phyloP scores from a whole-genome alignment of 352 stramenopile genomes.

The Pythium biforme region DNA sequence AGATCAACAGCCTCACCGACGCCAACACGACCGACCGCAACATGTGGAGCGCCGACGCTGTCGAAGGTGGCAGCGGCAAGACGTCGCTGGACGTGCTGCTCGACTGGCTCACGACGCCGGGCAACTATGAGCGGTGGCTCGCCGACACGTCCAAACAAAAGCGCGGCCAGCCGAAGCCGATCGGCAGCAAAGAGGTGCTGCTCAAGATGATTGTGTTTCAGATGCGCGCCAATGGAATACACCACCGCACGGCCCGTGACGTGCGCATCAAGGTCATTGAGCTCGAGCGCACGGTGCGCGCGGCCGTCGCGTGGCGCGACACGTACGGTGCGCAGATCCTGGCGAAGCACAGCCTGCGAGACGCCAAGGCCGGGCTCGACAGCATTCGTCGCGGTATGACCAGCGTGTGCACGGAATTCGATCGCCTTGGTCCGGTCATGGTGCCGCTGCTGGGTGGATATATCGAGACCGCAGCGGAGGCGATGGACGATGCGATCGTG shows the following conservation, averaged over 20 bases:
- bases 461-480: background rate
- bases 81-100: conserved; percentile 15
- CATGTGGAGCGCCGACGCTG: conserved; percentile 9
- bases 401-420: conserved; percentile 17
- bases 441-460: background rate
- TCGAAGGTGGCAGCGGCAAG: background rate
- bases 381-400: background rate
- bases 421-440: conserved; percentile 12
- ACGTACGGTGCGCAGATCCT: background rate
- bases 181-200: too few species aligned
- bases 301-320: conserved; percentile 14
- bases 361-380: background rate
- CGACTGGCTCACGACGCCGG: conserved; percentile 4
- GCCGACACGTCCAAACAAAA: background rate
- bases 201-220: conserved; percentile 11
- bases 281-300: conserved; percentile 12
- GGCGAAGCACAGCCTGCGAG: background rate
- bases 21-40: too few species aligned
- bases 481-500: background rate
- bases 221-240: conserved; percentile 10
- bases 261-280: conserved; percentile 26
- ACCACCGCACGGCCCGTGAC: conserved; percentile 10
- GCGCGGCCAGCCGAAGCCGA: too few species aligned
- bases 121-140: conserved; percentile 20
- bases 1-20: too few species aligned